Evolutionary conservation across 2,329 filamentous ascomycete species (phyloP).

Genomic region (Paracorniculantispora psalliotae): DNA sequence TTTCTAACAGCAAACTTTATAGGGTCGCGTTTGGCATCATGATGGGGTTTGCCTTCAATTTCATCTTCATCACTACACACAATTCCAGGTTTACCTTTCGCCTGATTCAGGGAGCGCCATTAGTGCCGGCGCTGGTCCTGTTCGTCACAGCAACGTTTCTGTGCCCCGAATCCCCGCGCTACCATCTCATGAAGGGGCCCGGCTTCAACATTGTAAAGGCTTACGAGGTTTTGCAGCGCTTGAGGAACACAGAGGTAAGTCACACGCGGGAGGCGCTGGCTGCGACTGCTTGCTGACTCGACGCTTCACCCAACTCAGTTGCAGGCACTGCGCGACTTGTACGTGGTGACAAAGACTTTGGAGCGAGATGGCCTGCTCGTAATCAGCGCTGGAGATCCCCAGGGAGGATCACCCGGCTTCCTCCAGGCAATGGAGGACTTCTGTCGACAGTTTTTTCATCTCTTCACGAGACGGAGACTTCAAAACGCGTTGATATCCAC

Average conservation of each 20-base stretch:
- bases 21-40: slow-evolving; percentile 34
- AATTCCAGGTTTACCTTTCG: slow-evolving; percentile 11
- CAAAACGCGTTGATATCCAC: slow-evolving; percentile 28
- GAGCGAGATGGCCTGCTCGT: slow-evolving; percentile 21
- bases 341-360: slow-evolving; percentile 33
- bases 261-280: not conserved
- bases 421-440: slow-evolving; percentile 26
- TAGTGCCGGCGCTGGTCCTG: slow-evolving; percentile 32
- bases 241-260: slow-evolving; percentile 34
- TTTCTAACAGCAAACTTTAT: not conserved
- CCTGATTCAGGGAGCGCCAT: slow-evolving; percentile 34
- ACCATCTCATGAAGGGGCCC: slow-evolving; percentile 34
- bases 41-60: slow-evolving; percentile 31
- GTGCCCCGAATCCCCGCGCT: slow-evolving; percentile 39
- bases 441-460: slow-evolving; percentile 23
- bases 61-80: slow-evolving; percentile 28
- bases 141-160: slow-evolving; percentile 31
- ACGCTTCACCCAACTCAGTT: slow-evolving; percentile 22
- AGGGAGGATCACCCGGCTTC: slow-evolving; percentile 22
- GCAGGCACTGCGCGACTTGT: slow-evolving; percentile 37
- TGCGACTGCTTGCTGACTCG: not conserved
- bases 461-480: slow-evolving; percentile 25
- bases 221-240: slow-evolving; percentile 28
- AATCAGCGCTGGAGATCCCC: slow-evolving; percentile 21
- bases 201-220: slow-evolving; percentile 34